phyloP scores from a whole-genome alignment of 257 asterid species.

The Rehmannia glutinosa region DNA sequence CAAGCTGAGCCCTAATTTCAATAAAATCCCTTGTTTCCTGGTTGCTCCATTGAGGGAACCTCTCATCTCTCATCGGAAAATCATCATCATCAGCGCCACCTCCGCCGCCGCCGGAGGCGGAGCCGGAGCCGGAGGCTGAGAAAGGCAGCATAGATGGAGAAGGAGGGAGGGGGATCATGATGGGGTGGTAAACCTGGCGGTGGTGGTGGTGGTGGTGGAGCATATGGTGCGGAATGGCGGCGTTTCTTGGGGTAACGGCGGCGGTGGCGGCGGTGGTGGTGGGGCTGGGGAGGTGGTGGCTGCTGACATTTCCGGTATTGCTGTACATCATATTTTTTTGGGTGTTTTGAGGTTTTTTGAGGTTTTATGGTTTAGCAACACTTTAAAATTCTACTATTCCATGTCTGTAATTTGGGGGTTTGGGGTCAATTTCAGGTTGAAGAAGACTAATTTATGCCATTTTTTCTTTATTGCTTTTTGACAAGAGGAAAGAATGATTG shows the following conservation, averaged over 20 bases:
- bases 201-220: slow-evolving; percentile 19
- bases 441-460: neutral
- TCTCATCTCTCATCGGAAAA: slow-evolving; percentile 57
- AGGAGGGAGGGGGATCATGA: slow-evolving; percentile 26
- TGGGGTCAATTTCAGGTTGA: slow-evolving; percentile 7
- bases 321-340: slow-evolving; percentile 16
- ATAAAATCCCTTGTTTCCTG: slow-evolving; percentile 71
- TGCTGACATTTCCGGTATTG: slow-evolving; percentile 9
- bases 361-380: neutral
- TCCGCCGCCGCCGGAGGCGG: slow-evolving; percentile 8
- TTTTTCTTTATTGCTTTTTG: neutral
- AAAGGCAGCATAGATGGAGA: slow-evolving; percentile 2
- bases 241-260: slow-evolving; percentile 11
- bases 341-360: slow-evolving; percentile 1
- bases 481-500: neutral
- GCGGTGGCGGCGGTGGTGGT: neutral
- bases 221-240: slow-evolving; percentile 13
- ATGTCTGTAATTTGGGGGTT: neutral
- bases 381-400: neutral
- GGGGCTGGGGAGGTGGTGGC: slow-evolving; percentile 10
- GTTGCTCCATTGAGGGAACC: slow-evolving; percentile 62
- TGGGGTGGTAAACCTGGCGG: slow-evolving; percentile 14
- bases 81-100: slow-evolving; percentile 29
- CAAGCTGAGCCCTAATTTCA: slow-evolving; percentile 57
- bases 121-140: neutral